These are phyloP conservation scores for Pythium scleroteichum DNA, from an alignment of 352 stramenopile genomes.

Conservation along the genomic window DNA sequence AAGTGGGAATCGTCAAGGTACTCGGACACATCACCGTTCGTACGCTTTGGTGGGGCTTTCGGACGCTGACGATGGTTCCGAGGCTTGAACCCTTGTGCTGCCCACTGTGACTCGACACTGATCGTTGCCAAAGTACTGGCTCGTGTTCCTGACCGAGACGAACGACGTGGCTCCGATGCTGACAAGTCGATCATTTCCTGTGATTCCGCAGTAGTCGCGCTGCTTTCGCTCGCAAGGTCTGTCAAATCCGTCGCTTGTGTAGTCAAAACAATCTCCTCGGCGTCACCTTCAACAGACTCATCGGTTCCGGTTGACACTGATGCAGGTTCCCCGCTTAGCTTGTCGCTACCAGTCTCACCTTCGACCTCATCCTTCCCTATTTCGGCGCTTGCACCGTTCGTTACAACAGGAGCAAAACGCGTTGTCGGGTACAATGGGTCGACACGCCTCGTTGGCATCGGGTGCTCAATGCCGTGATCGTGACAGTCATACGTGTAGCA, in stretches of 20 bases:
- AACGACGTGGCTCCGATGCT: constrained; percentile 41
- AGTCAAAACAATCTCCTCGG: neutral
- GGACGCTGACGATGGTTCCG: constrained; percentile 8
- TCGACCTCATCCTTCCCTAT: neutral
- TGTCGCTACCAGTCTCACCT: neutral
- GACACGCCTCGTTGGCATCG: constrained; percentile 50
- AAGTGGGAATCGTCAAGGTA: constrained; percentile 68
- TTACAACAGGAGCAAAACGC: constrained; percentile 37
- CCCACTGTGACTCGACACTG: constrained; percentile 46
- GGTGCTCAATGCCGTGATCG: constrained; percentile 86
- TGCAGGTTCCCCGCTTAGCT: neutral
- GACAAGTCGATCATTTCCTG: constrained; percentile 13
- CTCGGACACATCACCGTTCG: constrained; percentile 49
- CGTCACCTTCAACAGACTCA: neutral
- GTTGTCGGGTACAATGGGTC: constrained; percentile 64
- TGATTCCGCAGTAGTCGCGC: constrained; percentile 17
- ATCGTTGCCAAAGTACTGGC: constrained; percentile 56
- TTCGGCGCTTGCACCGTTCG: neutral
- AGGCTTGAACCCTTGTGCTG: constrained; percentile 14
- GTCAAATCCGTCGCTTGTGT: constrained; percentile 8
- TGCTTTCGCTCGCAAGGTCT: constrained; percentile 21
- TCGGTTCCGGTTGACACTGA: neutral
- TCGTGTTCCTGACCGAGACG: constrained; percentile 51
- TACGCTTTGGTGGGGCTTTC: constrained; percentile 5
- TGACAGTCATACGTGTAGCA: constrained; percentile 94